phyloP scores from a whole-genome alignment of 1,284 basidiomycete species.

The Rhodofomes roseus region DNA sequence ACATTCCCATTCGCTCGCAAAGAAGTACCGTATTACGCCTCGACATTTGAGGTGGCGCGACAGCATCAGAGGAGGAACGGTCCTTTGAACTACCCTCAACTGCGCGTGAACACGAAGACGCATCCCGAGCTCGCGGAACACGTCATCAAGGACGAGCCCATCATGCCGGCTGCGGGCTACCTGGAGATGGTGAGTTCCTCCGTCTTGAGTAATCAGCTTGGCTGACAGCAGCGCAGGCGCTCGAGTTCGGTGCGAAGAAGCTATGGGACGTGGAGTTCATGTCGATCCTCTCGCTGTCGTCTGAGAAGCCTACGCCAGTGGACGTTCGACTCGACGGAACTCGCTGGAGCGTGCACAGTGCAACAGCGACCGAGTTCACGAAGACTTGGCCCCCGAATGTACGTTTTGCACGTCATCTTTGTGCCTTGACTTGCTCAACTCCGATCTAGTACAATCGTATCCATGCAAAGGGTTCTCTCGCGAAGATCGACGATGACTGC shows the following conservation, averaged over 20 bases:
- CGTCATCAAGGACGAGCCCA: conserved; percentile 36
- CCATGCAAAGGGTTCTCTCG: conserved; percentile 6
- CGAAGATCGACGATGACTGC: neutral
- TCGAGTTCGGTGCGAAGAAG: conserved; percentile 23
- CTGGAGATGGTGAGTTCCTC: conserved; percentile 36
- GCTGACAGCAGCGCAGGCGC: conserved; percentile 7
- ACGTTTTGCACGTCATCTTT: neutral
- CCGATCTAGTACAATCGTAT: conserved; percentile 5
- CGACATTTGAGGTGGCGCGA: conserved; percentile 10
- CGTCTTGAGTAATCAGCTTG: neutral
- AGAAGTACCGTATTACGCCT: conserved; percentile 10
- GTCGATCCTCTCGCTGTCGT: conserved; percentile 23
- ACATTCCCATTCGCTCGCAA: conserved; percentile 19
- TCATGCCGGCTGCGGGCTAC: conserved; percentile 43
- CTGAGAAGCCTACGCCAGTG: conserved; percentile 27
- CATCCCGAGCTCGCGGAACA: conserved; percentile 38
- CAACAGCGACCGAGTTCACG: neutral
- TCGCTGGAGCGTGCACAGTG: conserved; percentile 26
- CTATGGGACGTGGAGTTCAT: conserved; percentile 23
- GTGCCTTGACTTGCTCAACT: neutral
- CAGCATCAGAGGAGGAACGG: conserved; percentile 24
- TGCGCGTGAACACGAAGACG: conserved; percentile 31
- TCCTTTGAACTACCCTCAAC: conserved; percentile 30
- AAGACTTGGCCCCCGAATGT: conserved; percentile 7
- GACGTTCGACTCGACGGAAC: conserved; percentile 24